A percentile compares a stretch with the other conserved stretches of the same genome.
Evolutionary conservation across 2,329 filamentous ascomycete genomes (phyloP).

Genomic region (Penicillium sp.): DNA sequence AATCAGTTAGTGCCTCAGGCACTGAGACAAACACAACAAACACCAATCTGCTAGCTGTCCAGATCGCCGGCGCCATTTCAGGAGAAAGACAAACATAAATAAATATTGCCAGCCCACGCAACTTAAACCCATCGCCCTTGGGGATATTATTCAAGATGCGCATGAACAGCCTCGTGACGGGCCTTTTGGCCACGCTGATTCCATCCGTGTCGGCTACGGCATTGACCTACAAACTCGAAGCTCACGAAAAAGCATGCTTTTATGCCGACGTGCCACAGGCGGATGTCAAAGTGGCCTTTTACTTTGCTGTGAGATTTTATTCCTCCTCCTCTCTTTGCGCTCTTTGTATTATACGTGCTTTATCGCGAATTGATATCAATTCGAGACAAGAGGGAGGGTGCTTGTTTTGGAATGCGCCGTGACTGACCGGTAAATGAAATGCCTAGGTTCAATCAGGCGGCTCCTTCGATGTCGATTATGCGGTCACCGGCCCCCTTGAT

Average conservation of each 20-base stretch:
- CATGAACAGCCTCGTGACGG: slow-evolving; percentile 57
- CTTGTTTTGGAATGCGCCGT: not conserved
- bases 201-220: slow-evolving; percentile 79
- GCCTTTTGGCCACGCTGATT: slow-evolving; percentile 67
- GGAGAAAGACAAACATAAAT: slow-evolving; percentile 13
- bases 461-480: slow-evolving; percentile 94
- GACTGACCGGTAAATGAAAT: not conserved
- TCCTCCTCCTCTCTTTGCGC: not conserved
- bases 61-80: slow-evolving; percentile 10
- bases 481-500: slow-evolving; percentile 74
- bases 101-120: not conserved
- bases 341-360: not conserved
- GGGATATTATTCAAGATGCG: slow-evolving; percentile 53
- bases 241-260: slow-evolving; percentile 96
- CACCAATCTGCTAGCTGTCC: slow-evolving; percentile 13
- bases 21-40: slow-evolving; percentile 13
- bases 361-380: not conserved
- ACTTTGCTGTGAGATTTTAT: slow-evolving; percentile 77
- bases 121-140: not conserved
- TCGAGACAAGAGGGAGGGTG: not conserved
- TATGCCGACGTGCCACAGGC: slow-evolving; percentile 73
- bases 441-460: slow-evolving; percentile 91
- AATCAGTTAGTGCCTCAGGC: slow-evolving; percentile 1
- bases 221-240: slow-evolving; percentile 84
- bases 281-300: slow-evolving; percentile 91